phyloP scores from a whole-genome alignment of 2,329 filamentous ascomycete genomes.

The Nothomitra cinnamomea region DNA sequence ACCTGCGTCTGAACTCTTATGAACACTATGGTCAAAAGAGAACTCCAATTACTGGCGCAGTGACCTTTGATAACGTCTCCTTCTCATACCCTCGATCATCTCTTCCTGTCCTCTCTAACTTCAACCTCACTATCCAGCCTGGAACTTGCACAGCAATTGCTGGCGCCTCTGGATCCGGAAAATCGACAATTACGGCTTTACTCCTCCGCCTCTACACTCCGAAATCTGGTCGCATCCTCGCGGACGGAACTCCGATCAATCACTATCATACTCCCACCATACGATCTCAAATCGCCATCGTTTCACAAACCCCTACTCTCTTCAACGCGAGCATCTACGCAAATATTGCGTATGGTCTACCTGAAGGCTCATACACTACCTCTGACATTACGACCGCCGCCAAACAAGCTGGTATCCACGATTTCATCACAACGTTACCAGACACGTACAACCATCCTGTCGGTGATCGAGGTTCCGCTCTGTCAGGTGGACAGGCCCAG shows the following conservation, averaged over 20 bases:
- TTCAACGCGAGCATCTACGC: slow-evolving; percentile 62
- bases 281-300: slow-evolving; percentile 45
- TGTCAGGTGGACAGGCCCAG: slow-evolving; percentile 75
- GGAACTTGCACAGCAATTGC: slow-evolving; percentile 62
- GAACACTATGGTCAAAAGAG: slow-evolving; percentile 36
- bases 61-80: slow-evolving; percentile 38
- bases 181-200: slow-evolving; percentile 65
- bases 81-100: slow-evolving; percentile 53
- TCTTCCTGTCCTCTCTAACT: slow-evolving; percentile 37
- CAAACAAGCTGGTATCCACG: slow-evolving; percentile 48
- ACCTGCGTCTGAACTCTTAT: slow-evolving; percentile 40
- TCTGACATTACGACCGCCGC: slow-evolving; percentile 31
- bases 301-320: slow-evolving; percentile 54
- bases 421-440: slow-evolving; percentile 58
- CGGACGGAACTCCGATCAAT: slow-evolving; percentile 39
- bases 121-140: slow-evolving; percentile 47
- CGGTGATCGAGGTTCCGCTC: slow-evolving; percentile 54
- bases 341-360: slow-evolving; percentile 71
- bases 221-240: slow-evolving; percentile 25
- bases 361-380: slow-evolving; percentile 20
- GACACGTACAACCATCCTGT: slow-evolving; percentile 54
- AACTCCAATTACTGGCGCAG: slow-evolving; percentile 27
- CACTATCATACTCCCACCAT: slow-evolving; percentile 43
- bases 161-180: slow-evolving; percentile 75
- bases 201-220: slow-evolving; percentile 52